Conservation (phyloP, 495 filamentous ascomycete species). For the Bombardia bombarda region DNA sequence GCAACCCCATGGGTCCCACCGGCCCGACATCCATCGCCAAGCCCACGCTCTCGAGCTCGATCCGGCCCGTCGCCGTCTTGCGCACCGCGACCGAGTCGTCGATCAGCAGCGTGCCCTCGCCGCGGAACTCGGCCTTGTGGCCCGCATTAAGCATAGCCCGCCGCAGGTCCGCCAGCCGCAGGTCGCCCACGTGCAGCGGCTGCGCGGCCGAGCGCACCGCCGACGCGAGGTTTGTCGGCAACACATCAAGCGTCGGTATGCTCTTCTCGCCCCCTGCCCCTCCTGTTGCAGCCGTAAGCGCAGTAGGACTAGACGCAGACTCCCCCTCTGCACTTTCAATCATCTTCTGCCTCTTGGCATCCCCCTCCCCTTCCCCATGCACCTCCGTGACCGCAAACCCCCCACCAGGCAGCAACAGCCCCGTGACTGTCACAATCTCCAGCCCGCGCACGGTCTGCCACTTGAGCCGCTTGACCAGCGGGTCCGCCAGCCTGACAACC, state of each 20-base stretch:
- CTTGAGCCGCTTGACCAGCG: constrained; percentile 71
- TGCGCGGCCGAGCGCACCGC: constrained; percentile 71
- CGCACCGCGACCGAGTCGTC: constrained; percentile 81
- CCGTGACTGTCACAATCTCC: constrained; percentile 81
- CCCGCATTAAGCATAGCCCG: constrained; percentile 74
- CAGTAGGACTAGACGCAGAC: not conserved
- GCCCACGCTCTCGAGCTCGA: constrained; percentile 81
- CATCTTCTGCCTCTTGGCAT: constrained; percentile 21
- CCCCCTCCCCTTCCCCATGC: constrained; percentile 20
- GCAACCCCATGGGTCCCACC: not conserved
- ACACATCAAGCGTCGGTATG: constrained; percentile 64
- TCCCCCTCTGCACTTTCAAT: too few relatives aligned
- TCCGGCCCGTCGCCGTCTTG: constrained; percentile 75
- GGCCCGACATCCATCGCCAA: constrained; percentile 21
- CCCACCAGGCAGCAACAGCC: constrained; percentile 42
- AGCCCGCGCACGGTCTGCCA: constrained; percentile 92
- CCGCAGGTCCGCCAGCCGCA: constrained; percentile 81
- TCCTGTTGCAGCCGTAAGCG: not conserved
- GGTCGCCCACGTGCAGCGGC: constrained; percentile 89
- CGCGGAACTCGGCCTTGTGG: constrained; percentile 85
- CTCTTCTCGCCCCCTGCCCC: too few relatives aligned
- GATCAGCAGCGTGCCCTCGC: constrained; percentile 85
- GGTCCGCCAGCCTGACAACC: constrained; percentile 81
- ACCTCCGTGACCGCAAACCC: constrained; percentile 51
- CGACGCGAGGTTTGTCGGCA: constrained; percentile 68